phyloP scores from a whole-genome alignment of 345 rosid genomes.

The Brassica juncea region DNA sequence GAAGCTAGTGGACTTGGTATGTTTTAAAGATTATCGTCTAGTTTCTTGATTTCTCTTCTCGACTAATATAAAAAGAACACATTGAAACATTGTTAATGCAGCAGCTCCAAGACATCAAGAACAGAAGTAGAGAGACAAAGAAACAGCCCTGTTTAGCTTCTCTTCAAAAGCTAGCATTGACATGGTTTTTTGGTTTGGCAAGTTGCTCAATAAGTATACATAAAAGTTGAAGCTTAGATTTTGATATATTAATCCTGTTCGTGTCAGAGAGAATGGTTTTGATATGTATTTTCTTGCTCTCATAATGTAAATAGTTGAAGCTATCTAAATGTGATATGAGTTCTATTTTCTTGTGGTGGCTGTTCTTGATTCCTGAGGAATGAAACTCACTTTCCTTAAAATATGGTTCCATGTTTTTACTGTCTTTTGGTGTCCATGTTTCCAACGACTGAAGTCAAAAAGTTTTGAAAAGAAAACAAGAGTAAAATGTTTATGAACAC shows the following conservation, averaged over 20 bases:
- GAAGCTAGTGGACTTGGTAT: conserved; percentile 88
- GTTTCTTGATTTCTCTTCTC: not conserved
- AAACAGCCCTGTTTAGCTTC: conserved; percentile 54
- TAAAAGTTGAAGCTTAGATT: conserved; percentile 16
- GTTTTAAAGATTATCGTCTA: conserved; percentile 4
- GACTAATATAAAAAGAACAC: not conserved
- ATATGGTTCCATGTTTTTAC: not conserved
- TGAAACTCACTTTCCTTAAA: not conserved
- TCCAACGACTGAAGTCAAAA: not conserved
- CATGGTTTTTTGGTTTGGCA: conserved; percentile 5
- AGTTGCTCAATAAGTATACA: conserved; percentile 15
- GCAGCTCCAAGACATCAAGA: conserved; percentile 79
- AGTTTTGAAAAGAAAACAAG: not conserved
- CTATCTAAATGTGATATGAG: conserved; percentile 9
- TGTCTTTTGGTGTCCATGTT: not conserved
- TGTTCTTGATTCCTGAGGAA: conserved; percentile 1
- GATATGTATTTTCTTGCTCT: not conserved
- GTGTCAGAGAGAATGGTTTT: conserved; percentile 2
- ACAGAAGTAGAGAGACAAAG: conserved; percentile 55
- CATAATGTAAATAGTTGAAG: conserved; percentile 29
- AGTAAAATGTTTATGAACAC: not conserved
- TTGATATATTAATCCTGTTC: not conserved
- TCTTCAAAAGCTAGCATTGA: conserved; percentile 2
- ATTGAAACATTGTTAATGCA: conserved; percentile 38
- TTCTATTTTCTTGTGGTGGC: not conserved